Base-by-base conservation (phyloP, 192 early-diverging fungal species). In the Chytriomyces sp. region DNA sequence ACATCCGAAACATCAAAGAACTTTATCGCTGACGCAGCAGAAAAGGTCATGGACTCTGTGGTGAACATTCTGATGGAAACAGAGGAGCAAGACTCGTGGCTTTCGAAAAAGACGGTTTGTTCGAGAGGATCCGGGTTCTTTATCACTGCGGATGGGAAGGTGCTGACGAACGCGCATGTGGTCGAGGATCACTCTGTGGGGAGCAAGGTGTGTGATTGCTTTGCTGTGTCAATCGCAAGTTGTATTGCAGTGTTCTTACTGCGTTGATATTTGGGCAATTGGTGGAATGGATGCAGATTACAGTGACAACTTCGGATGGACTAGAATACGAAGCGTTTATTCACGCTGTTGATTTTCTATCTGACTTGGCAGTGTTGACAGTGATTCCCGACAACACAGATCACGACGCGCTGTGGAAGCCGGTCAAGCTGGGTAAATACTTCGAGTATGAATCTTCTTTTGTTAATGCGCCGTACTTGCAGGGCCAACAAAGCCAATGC, bases 71-170 rank as follows among this genome's bases (percentile, higher is more conserved):
- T 71, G 16, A 64, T 86, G 18, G 82, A 82, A 50, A 82, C 79
- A 26, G 84, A n/a, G 2, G 28, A 1, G n/a, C n/a, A n/a, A n/a
- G n/a, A n/a, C n/a, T n/a, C n/a, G n/a, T n/a, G n/a, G n/a, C n/a
- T n/a, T n/a, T n/a, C n/a, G n/a, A n/a, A 47, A 20, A 20, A 78
- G 79, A 81, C 49, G 53, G 74, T 24, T 83, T 35, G 70, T 81
- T 78, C 79, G 18, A 77, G 83, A 5, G 86, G 86, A 23, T 84
- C 83, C 13, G 86, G 86, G 5, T 88, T 88, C 67, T 83, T 86
- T 72, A 82, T 88, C 50, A 59, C 76, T 45, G 68, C 24, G 10
- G 70, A 82, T 45, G 83, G 84, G 0, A 78, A 77, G 35, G 81
- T 84, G 45, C 77, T 84, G 3, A 86, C 85, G 28, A 87, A 87